Evolutionary conservation across 1,284 basidiomycete species (phyloP).

Genomic region (Tilletia walkeri): DNA sequence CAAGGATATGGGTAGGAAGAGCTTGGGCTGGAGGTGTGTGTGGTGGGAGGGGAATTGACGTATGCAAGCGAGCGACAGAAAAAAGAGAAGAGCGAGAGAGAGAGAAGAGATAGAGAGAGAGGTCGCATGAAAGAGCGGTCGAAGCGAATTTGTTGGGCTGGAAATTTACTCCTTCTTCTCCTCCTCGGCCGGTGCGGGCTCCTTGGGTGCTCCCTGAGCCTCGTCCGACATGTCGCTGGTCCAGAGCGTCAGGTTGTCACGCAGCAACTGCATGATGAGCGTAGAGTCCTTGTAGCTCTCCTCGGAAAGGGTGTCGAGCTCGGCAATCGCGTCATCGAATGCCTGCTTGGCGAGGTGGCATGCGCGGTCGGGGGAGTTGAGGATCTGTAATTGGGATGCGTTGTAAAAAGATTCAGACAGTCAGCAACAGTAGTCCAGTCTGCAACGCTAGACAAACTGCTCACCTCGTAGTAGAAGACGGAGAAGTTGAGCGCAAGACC

Average conservation of each 20-base stretch:
- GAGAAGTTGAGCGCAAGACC: conserved; percentile 99
- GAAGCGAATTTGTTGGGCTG: not conserved
- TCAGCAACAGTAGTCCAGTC: no score
- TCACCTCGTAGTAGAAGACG: conserved; percentile 94
- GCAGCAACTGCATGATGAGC: conserved; percentile 97
- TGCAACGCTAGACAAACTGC: not conserved
- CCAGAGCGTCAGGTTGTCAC: conserved; percentile 95
- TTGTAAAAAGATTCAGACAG: not conserved
- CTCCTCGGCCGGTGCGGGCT: conserved; percentile 45
- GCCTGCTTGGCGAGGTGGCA: conserved; percentile 99
- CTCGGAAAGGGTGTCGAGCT: conserved; percentile 98
- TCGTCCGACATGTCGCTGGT: conserved; percentile 80
- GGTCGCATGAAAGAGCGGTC: not conserved
- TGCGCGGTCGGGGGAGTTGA: conserved; percentile 98
- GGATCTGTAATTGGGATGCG: conserved; percentile 61
- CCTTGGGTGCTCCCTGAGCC: conserved; percentile 41
- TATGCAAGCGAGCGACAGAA: conserved; percentile 19
- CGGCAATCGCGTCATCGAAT: conserved; percentile 98
- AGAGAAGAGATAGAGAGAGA: not conserved
- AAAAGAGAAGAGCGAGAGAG: conserved; percentile 16
- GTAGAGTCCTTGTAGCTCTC: conserved; percentile 93
- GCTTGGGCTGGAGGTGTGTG: not conserved
- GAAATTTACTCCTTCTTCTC: conserved; percentile 47
- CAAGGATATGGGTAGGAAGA: conserved; percentile 12
- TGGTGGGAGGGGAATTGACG: not conserved